phyloP scores from a whole-genome alignment of 2,329 filamentous ascomycete genomes.

The Sphaerostilbella broomeana region DNA sequence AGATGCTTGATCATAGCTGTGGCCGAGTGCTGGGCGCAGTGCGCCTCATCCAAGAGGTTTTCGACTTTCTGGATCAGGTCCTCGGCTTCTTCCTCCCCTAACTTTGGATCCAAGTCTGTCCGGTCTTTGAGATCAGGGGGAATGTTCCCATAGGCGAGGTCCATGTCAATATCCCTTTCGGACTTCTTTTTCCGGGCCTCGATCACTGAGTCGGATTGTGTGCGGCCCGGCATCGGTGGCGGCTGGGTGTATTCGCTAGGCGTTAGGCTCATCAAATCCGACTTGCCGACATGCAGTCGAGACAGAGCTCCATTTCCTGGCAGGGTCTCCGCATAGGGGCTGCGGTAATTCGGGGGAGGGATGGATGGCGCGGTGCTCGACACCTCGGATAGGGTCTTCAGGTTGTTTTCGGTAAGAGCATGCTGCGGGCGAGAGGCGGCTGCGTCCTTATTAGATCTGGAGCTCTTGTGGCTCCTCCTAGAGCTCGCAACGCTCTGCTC shows the following conservation, averaged over 20 bases:
- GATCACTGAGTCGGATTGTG: conserved; percentile 35
- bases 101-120: conserved; percentile 40
- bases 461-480: conserved; percentile 34
- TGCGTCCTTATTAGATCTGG: conserved; percentile 25
- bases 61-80: conserved; percentile 69
- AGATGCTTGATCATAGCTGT: conserved; percentile 71
- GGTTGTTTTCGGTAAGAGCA: conserved; percentile 47
- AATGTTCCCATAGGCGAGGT: conserved; percentile 82
- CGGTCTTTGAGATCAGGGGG: conserved; percentile 58
- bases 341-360: conserved; percentile 36
- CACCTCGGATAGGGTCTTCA: conserved; percentile 47
- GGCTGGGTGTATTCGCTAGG: conserved; percentile 12
- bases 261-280: conserved; percentile 21
- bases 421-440: conserved; percentile 22
- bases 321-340: conserved; percentile 29
- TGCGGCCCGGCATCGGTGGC: conserved; percentile 24
- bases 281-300: conserved; percentile 21
- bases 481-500: conserved; percentile 34
- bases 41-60: conserved; percentile 72
- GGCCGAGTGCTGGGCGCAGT: conserved; percentile 82
- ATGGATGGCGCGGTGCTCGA: conserved; percentile 42
- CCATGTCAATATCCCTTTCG: conserved; percentile 74
- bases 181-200: conserved; percentile 19
- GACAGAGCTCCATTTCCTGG: conserved; percentile 38
- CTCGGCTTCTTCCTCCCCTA: conserved; percentile 44